Base-by-base conservation (phyloP, 2,329 filamentous ascomycete species). In the Stachybotrys chlorohalonatus region DNA sequence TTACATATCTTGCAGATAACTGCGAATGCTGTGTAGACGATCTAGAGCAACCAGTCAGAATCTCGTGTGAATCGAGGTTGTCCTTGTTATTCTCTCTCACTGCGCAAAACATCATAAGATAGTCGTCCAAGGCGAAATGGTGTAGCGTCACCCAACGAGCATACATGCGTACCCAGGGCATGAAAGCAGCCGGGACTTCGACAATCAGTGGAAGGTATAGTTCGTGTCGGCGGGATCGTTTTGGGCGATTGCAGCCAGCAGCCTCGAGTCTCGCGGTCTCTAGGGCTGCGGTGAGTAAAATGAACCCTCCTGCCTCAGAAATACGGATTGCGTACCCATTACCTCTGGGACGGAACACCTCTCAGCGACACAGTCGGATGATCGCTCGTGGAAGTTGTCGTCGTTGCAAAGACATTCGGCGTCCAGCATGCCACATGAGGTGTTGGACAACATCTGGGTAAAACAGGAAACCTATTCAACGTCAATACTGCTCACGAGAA, bases 111-210 rank as follows among this genome's bases (percentile, higher is more conserved):
- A 70, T 57, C 63, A 74, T 69, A 16, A 74, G 60, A 58, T 70
- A 73, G 57, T 76, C 74, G 51, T 76, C 73, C 5, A 66, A 15
- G 31, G 67, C 69, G 24, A 70, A 66, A 6, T 62, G 56, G 6
- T 63, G 58, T 7, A 63, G 57, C 6, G 64, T 66, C 42, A 56
- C 62, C 68, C 68, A 70, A 11, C 73, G 62, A 15, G 65, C 65
- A 50, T 66, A 73, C 5, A 75, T 54, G n/a, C 73, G 66, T 24
- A 74, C 50, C 36, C 67, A 62, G 5, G 73, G 64, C 42, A 62
- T 66, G 1, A 69, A 6, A 24, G 70, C 60, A 0, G 71, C 72
- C 36, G 69, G 61, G 1, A 67, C 55, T 54, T 75, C 69, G 42
- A 72, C 62, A 5, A 66, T 60, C n/a, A 75, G 61, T 2, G 72